Conservation (phyloP, 2,329 filamentous ascomycete species). For the Alternaria arbusti region DNA sequence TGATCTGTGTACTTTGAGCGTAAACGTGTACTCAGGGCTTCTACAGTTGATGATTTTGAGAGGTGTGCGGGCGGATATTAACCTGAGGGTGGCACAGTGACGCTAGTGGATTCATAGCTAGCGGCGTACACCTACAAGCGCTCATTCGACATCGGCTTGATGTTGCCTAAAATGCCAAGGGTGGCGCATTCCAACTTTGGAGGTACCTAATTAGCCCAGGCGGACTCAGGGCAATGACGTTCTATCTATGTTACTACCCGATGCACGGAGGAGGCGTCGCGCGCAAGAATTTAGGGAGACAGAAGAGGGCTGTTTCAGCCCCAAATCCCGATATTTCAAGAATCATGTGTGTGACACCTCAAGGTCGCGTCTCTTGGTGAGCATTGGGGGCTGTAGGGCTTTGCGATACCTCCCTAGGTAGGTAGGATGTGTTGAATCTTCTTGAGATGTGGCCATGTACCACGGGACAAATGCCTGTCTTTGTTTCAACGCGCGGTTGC, state of each 20-base stretch:
- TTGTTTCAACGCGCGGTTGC: background rate
- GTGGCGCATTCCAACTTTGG: background rate
- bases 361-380: background rate
- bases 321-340: background rate
- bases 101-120: background rate
- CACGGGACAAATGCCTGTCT: constrained; percentile 6
- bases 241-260: background rate
- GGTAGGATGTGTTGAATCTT: background rate
- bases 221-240: background rate
- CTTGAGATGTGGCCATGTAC: constrained; percentile 1
- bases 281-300: background rate
- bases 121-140: background rate
- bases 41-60: background rate
- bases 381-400: background rate
- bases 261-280: background rate
- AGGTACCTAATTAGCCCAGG: background rate
- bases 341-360: background rate
- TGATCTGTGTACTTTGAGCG: background rate
- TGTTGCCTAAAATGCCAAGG: background rate
- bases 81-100: background rate
- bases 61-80: constrained; percentile 1
- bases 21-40: background rate
- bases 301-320: background rate
- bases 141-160: background rate
- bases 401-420: background rate